Base-by-base conservation (phyloP, 2,329 filamentous ascomycete species). In the Pseudogymnoascus sp. region DNA sequence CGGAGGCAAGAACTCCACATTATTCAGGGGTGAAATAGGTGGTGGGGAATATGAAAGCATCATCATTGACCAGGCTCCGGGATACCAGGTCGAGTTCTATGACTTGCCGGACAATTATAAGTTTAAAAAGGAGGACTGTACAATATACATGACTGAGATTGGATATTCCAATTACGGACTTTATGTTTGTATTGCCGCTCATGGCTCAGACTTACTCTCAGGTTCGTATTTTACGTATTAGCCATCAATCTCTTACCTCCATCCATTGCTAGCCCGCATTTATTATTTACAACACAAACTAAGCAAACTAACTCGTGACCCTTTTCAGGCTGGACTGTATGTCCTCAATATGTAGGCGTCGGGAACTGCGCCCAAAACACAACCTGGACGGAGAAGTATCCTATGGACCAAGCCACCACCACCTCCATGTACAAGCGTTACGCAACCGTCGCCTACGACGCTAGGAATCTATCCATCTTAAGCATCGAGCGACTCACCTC, bases 111-210 rank as follows among this genome's bases (percentile, higher is more conserved):
- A 19, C 29, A 33, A 31, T 55, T 55, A 55, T 55, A 55, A 7
- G 16, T 55, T 55, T 16, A 55, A 55, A 16, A 55, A n/a, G 6
- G n/a, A 55, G 16, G 49, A 55, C 10, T 33, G 49, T 19, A 55
- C n/a, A 55, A 33, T 55, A 33, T 55, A 55, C 19, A 33, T 55
- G n/a, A 10, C 33, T 12, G 4, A 55, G 10, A 55, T 55, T 33
- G 49, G 49, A 55, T 19, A 12, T 33, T 31, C 49, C 31, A 6
- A 26, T 31, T 55, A 55, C n/a, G 49, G 49, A 12, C 49, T 55
- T n/a, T 55, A 55, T 55, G 49, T 55, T 29, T 55, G 49, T 55
- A 55, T 55, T 19, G 49, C 49, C 49, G 4, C 49, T 31, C n/a
- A 55, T 55, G 49, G 49, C n/a, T 11, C 49, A 33, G 49, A 55